phyloP scores from a whole-genome alignment of 352 stramenopile genomes.

The Pythium folliculosum region DNA sequence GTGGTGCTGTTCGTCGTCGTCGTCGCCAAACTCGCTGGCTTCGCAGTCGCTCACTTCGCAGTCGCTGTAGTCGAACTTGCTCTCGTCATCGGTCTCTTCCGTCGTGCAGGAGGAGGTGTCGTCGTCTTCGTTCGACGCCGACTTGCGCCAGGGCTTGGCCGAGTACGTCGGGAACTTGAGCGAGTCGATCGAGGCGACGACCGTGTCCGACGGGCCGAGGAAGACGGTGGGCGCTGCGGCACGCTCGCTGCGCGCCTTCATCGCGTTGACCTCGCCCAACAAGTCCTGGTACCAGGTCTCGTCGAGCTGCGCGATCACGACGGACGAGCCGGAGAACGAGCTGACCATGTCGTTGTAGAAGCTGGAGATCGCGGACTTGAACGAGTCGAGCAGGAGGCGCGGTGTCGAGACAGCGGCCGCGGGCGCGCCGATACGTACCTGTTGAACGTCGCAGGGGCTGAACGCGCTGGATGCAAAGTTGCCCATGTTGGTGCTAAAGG shows the following conservation, averaged over 20 bases:
- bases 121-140: conserved; percentile 32
- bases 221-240: conserved; percentile 6
- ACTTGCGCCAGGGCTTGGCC: conserved; percentile 11
- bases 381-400: not conserved
- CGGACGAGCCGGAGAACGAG: conserved; percentile 18
- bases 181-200: conserved; percentile 14
- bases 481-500: conserved; percentile 37
- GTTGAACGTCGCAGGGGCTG: conserved; percentile 25
- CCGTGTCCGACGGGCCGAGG: conserved; percentile 14
- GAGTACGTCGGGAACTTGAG: not conserved
- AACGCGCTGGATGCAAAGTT: conserved; percentile 42
- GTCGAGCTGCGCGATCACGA: conserved; percentile 26
- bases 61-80: conserved; percentile 31
- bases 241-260: not conserved
- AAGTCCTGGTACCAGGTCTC: conserved; percentile 25
- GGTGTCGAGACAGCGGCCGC: not conserved
- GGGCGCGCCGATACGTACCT: conserved; percentile 24
- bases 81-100: conserved; percentile 52
- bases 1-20: conserved; percentile 32
- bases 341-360: conserved; percentile 10
- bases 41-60: conserved; percentile 6
- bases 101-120: conserved; percentile 44
- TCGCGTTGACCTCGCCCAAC: conserved; percentile 10
- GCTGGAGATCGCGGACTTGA: conserved; percentile 21
- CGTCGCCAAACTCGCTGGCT: conserved; percentile 26